Conservation (phyloP, 116 monocot species). For the Cymodocea nodosa region DNA sequence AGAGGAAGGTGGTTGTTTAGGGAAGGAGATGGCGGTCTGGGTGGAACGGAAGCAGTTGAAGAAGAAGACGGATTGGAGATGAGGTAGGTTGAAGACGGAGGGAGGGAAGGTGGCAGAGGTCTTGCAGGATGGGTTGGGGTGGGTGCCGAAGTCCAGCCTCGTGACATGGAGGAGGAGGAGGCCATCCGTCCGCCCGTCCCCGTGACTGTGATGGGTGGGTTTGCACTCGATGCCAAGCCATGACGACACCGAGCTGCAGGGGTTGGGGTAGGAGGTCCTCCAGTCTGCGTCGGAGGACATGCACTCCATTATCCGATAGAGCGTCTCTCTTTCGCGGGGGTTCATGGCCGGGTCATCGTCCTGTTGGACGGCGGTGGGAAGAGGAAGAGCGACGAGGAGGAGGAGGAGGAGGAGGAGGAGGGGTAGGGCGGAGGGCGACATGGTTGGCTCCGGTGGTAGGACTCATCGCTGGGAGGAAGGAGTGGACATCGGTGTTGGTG, state of each 20-base stretch:
- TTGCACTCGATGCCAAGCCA: slow-evolving; percentile 29
- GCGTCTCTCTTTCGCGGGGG: slow-evolving; percentile 17
- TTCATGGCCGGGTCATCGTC: slow-evolving; percentile 4
- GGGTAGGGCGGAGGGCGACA: neutral
- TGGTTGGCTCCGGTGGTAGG: too few relatives aligned
- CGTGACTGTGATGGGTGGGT: neutral
- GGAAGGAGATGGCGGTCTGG: slow-evolving; percentile 26
- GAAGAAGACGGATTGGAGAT: slow-evolving; percentile 67
- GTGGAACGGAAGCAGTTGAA: slow-evolving; percentile 50
- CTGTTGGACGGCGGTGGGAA: neutral
- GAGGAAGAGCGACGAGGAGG: neutral
- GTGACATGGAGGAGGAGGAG: slow-evolving; percentile 24
- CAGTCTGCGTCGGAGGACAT: slow-evolving; percentile 30
- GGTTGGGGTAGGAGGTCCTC: slow-evolving; percentile 23
- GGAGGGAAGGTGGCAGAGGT: slow-evolving; percentile 52
- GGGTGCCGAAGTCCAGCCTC: slow-evolving; percentile 22
- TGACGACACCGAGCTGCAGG: slow-evolving; percentile 25
- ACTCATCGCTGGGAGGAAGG: too few relatives aligned
- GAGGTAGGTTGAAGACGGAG: slow-evolving; percentile 39
- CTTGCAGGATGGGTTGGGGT: slow-evolving; percentile 20
- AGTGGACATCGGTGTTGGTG: too few relatives aligned
- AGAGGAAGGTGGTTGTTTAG: slow-evolving; percentile 2
- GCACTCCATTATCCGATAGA: slow-evolving; percentile 25
- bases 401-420: slow-evolving; percentile 1
- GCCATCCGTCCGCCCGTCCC: too few relatives aligned